phyloP scores from a whole-genome alignment of 2,329 filamentous ascomycete species.

The Alternaria hordeiaustralica region DNA sequence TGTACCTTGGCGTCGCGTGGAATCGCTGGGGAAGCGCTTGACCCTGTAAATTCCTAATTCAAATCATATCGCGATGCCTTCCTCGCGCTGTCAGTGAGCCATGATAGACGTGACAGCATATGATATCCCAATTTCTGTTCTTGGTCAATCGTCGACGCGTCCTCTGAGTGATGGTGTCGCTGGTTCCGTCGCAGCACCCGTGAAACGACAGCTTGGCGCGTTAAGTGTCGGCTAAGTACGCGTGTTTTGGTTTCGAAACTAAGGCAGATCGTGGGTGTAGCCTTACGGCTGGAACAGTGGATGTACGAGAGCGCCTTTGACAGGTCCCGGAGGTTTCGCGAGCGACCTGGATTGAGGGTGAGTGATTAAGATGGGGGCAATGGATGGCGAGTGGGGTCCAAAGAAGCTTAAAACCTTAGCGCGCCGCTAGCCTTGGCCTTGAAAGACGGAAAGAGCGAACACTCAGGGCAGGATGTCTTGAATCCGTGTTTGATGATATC shows the following conservation, averaged over 20 bases:
- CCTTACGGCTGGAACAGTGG: slow-evolving; percentile 15
- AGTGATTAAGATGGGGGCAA: background rate
- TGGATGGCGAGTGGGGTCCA: background rate
- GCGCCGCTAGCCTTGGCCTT: slow-evolving; percentile 8
- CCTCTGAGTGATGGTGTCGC: slow-evolving; percentile 7
- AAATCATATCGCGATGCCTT: background rate
- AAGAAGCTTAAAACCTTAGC: slow-evolving; percentile 15
- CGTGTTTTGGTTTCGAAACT: slow-evolving; percentile 34
- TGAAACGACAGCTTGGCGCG: slow-evolving; percentile 12
- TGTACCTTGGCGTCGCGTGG: background rate
- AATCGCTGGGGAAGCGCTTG: background rate
- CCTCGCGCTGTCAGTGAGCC: background rate
- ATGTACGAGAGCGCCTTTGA: slow-evolving; percentile 7
- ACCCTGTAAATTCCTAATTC: background rate
- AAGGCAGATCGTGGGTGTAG: slow-evolving; percentile 5
- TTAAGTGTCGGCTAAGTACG: slow-evolving; percentile 10
- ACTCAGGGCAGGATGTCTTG: background rate
- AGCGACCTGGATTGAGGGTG: background rate
- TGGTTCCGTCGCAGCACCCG: slow-evolving; percentile 13
- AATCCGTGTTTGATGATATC: background rate
- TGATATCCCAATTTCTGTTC: background rate
- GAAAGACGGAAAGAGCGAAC: background rate
- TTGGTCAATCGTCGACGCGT: background rate
- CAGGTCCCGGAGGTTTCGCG: slow-evolving; percentile 7
- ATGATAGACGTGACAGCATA: background rate